Percentiles rank a stretch among this genome's conserved stretches.
Evolutionary conservation across 768 basidiomycete species (phyloP).

Genomic region (Lactarius trivialis): DNA sequence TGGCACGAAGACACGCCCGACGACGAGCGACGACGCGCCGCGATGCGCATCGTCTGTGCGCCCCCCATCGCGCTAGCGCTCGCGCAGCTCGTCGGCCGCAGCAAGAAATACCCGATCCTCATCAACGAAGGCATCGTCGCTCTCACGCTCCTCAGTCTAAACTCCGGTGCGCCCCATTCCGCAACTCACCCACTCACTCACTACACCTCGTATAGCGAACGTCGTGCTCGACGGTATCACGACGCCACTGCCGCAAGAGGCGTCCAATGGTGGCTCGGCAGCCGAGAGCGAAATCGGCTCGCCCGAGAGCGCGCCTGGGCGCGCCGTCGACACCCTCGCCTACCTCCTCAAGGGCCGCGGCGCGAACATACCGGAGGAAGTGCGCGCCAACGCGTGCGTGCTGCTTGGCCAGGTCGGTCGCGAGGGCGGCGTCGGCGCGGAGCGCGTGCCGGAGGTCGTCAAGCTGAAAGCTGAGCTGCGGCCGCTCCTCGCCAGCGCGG

Average conservation of each 20-base stretch:
- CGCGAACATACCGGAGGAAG: conserved; percentile 57
- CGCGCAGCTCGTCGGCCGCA: conserved; percentile 64
- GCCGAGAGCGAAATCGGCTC: conserved; percentile 39
- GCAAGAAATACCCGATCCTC: conserved; percentile 74
- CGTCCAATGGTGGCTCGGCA: conserved; percentile 29
- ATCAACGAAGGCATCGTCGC: conserved; percentile 88
- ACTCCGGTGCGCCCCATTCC: conserved; percentile 43
- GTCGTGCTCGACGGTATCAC: conserved; percentile 58
- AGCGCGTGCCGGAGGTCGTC: conserved; percentile 31
- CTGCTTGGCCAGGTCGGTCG: conserved; percentile 60
- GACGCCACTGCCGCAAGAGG: conserved; percentile 42
- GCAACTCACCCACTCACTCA: background rate
- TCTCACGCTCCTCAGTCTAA: conserved; percentile 66
- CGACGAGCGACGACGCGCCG: conserved; percentile 45
- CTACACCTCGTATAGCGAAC: conserved; percentile 39
- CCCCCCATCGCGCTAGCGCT: conserved; percentile 55
- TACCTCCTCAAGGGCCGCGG: conserved; percentile 48
- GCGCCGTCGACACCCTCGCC: conserved; percentile 63
- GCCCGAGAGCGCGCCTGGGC: conserved; percentile 45
- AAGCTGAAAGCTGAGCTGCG: conserved; percentile 45
- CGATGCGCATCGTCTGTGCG: conserved; percentile 47
- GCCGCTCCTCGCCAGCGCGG: conserved; percentile 45
- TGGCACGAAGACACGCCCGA: conserved; percentile 50
- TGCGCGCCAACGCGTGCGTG: conserved; percentile 70
- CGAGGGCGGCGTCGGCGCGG: conserved; percentile 42